Conservation (phyloP, 2,329 filamentous ascomycete species). For the Penicillium sp. region DNA sequence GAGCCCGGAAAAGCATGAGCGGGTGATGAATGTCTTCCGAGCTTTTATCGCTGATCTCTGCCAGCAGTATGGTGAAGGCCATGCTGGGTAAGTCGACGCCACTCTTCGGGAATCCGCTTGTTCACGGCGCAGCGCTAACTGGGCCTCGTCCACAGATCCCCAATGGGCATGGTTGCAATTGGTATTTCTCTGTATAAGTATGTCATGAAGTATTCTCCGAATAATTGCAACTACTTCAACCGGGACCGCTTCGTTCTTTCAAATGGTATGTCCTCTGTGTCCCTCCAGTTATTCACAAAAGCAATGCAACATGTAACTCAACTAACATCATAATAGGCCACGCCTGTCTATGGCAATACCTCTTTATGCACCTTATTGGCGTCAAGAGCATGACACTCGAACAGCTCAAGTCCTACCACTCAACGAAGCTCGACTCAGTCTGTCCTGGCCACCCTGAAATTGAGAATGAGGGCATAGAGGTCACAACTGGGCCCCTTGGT, state of each 20-base stretch:
- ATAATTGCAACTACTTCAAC: slow-evolving; percentile 43
- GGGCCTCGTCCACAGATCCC: slow-evolving; percentile 36
- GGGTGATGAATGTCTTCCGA: slow-evolving; percentile 58
- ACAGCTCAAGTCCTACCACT: slow-evolving; percentile 34
- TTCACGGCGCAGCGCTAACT: neutral
- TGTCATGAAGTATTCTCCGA: slow-evolving; percentile 54
- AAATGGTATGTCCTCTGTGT: slow-evolving; percentile 31
- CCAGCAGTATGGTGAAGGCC: slow-evolving; percentile 64
- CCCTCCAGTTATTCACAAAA: neutral
- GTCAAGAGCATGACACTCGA: slow-evolving; percentile 33
- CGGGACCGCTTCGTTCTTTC: slow-evolving; percentile 47
- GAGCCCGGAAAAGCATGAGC: slow-evolving; percentile 31
- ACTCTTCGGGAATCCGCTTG: slow-evolving; percentile 8
- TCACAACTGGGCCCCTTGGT: slow-evolving; percentile 59
- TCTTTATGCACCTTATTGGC: slow-evolving; percentile 31
- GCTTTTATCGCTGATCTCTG: slow-evolving; percentile 63
- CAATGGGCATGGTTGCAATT: slow-evolving; percentile 57
- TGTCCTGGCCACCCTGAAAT: slow-evolving; percentile 52
- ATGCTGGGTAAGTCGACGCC: slow-evolving; percentile 52
- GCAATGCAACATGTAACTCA: neutral
- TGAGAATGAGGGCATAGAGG: slow-evolving; percentile 56
- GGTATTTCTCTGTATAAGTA: slow-evolving; percentile 63
- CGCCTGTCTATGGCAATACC: slow-evolving; percentile 32
- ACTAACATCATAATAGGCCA: slow-evolving; percentile 25
- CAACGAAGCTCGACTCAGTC: slow-evolving; percentile 26